Percentiles rank a stretch among this genome's conserved stretches.
phyloP scores from a whole-genome alignment of 176 grass and related monocot genomes.

The Oryza longistaminata region DNA sequence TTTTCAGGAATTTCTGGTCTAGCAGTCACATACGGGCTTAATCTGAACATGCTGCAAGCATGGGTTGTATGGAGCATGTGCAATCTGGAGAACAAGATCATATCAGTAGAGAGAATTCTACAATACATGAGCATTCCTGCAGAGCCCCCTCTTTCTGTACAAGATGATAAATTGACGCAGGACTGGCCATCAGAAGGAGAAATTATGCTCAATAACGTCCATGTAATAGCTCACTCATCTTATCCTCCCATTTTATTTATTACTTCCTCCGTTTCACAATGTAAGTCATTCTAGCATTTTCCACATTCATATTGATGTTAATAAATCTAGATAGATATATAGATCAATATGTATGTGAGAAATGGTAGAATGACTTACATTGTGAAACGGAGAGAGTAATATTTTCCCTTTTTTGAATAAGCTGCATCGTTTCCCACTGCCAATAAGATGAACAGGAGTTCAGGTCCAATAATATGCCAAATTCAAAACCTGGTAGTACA shows the following conservation, averaged over 20 bases:
- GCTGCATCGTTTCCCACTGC: neutral
- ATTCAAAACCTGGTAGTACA: neutral
- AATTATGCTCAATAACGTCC: conserved; percentile 57
- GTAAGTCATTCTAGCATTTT: no score
- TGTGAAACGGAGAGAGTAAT: no score
- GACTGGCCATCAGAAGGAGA: conserved; percentile 66
- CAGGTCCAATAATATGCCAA: neutral
- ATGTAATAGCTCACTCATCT: conserved; percentile 39
- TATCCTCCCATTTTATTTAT: neutral
- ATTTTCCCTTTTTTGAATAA: neutral
- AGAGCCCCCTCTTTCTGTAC: conserved; percentile 64
- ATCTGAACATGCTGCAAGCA: conserved; percentile 74
- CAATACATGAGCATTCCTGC: conserved; percentile 76
- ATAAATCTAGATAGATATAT: no score
- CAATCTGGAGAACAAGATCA: conserved; percentile 75
- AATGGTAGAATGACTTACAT: no score
- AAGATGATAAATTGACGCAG: conserved; percentile 46
- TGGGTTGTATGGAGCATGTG: conserved; percentile 82
- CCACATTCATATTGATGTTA: no score
- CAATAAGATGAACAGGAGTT: neutral
- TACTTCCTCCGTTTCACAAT: no score
- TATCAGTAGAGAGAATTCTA: conserved; percentile 91
- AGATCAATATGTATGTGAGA: no score
- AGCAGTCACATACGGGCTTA: conserved; percentile 87
- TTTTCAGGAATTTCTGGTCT: conserved; percentile 79